A percentile compares a stretch with the other conserved stretches of the same genome.
Conservation (phyloP, 305 asterid genomes). For the Caryopteris hybrid region DNA sequence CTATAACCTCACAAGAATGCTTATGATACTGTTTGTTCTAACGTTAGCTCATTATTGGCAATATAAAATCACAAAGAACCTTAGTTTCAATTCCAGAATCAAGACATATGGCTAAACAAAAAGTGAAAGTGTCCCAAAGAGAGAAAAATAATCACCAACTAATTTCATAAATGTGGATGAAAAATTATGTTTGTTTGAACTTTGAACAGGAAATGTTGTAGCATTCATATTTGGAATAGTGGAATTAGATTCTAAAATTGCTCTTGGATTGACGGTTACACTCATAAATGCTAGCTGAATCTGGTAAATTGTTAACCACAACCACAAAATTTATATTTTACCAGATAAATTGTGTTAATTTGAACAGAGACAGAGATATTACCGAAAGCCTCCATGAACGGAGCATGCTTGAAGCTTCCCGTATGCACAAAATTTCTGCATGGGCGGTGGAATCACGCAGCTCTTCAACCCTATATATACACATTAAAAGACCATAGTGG, state of each 20-base stretch:
- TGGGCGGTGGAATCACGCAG: conserved; percentile 96
- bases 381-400: conserved; percentile 95
- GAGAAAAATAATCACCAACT: not conserved
- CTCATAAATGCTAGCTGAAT: not conserved
- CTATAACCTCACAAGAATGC: not conserved
- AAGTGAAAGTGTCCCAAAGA: not conserved
- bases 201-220: not conserved
- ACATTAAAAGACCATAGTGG: conserved; percentile 8
- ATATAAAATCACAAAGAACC: not conserved
- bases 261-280: not conserved
- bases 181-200: not conserved
- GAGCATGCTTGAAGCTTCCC: conserved; percentile 81
- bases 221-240: not conserved
- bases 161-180: not conserved
- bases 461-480: conserved; percentile 78
- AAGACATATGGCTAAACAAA: not conserved
- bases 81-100: not conserved
- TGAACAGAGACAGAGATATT: conserved; percentile 20
- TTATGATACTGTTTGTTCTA: not conserved
- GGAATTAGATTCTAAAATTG: conserved; percentile 1
- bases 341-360: conserved; percentile 15
- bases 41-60: not conserved
- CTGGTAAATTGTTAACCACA: not conserved
- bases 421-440: conserved; percentile 94
- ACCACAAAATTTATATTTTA: not conserved